Evolutionary conservation across 1,139 yeast species (phyloP).

Genomic region (Nakaseomyces glabratus): DNA sequence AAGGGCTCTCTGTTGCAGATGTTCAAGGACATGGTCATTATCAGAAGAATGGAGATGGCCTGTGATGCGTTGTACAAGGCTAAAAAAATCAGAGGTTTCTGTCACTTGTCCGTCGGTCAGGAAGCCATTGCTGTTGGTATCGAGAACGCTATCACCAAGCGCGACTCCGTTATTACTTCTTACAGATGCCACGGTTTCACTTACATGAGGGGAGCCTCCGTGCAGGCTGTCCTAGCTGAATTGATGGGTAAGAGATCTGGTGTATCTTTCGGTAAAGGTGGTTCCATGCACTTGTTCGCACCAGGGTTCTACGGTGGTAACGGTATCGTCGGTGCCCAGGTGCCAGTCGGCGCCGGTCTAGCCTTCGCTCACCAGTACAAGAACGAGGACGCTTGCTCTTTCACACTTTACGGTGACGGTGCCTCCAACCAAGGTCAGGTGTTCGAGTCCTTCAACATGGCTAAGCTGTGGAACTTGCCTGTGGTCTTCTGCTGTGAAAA

Average conservation of each 20-base stretch:
- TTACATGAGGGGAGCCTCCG: conserved; percentile 89
- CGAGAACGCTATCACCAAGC: conserved; percentile 78
- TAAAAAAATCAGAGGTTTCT: conserved; percentile 96
- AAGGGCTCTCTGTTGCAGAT: conserved; percentile 74
- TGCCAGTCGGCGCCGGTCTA: conserved; percentile 94
- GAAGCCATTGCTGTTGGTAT: conserved; percentile 98
- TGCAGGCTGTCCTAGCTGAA: conserved; percentile 85
- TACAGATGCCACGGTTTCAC: conserved; percentile 99
- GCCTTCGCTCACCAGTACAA: conserved; percentile 96
- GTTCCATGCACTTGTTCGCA: conserved; percentile 98
- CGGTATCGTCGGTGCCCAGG: conserved; percentile 99
- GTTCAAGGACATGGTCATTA: conserved; percentile 92
- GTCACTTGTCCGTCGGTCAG: conserved; percentile 98
- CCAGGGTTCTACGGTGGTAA: conserved; percentile 96
- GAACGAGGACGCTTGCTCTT: conserved; percentile 71
- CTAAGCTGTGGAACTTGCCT: conserved; percentile 96
- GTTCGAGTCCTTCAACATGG: conserved; percentile 96
- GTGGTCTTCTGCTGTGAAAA: conserved; percentile 93
- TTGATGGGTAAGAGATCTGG: conserved; percentile 95
- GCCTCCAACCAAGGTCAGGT: conserved; percentile 99
- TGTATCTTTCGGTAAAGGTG: conserved; percentile 96
- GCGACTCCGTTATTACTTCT: conserved; percentile 88
- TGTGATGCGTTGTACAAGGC: conserved; percentile 97
- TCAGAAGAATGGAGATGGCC: conserved; percentile 98
- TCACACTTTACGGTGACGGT: conserved; percentile 95